A percentile compares a stretch with the other conserved stretches of the same genome.
These are phyloP conservation scores for Fusarium graminum DNA, from an alignment of 2,329 filamentous ascomycete genomes.

Conservation along the genomic window DNA sequence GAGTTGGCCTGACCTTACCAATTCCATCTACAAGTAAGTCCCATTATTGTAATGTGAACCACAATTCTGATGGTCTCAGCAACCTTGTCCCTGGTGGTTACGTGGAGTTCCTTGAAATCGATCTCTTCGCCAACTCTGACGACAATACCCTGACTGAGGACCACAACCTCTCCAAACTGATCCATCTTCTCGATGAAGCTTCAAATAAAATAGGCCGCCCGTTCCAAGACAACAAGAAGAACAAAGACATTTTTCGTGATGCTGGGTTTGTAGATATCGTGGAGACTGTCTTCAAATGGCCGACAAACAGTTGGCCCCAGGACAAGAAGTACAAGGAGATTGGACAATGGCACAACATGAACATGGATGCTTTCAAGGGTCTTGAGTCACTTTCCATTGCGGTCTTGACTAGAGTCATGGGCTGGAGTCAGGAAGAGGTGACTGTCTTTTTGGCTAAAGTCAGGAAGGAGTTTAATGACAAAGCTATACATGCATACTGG, in stretches of 20 bases:
- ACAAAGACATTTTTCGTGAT: constrained; percentile 29
- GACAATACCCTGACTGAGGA: constrained; percentile 19
- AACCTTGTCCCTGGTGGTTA: constrained; percentile 33
- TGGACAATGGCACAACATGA: constrained; percentile 30
- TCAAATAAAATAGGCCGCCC: constrained; percentile 28
- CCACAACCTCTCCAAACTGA: constrained; percentile 17
- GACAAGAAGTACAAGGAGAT: constrained; percentile 40
- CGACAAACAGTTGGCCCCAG: constrained; percentile 30
- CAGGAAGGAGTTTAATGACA: constrained; percentile 32
- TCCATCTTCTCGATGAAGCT: constrained; percentile 23
- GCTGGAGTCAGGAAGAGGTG: constrained; percentile 30
- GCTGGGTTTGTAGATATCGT: constrained; percentile 33
- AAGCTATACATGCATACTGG: constrained; percentile 41
- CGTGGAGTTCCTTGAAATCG: constrained; percentile 36
- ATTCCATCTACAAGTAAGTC: constrained; percentile 30
- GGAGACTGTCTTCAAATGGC: constrained; percentile 39
- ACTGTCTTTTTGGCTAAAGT: constrained; percentile 25
- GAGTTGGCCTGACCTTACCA: constrained; percentile 24
- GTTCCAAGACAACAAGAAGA: constrained; percentile 35
- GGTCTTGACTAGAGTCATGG: constrained; percentile 21
- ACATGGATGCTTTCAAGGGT: constrained; percentile 30
- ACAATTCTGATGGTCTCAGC: background rate
- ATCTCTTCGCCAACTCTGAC: constrained; percentile 33
- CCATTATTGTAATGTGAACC: accelerated
- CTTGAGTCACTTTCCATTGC: constrained; percentile 34